Percentiles rank a stretch among this genome's conserved stretches.
Evolutionary conservation across 345 rosid species (phyloP).

Genomic region (Draba incana): DNA sequence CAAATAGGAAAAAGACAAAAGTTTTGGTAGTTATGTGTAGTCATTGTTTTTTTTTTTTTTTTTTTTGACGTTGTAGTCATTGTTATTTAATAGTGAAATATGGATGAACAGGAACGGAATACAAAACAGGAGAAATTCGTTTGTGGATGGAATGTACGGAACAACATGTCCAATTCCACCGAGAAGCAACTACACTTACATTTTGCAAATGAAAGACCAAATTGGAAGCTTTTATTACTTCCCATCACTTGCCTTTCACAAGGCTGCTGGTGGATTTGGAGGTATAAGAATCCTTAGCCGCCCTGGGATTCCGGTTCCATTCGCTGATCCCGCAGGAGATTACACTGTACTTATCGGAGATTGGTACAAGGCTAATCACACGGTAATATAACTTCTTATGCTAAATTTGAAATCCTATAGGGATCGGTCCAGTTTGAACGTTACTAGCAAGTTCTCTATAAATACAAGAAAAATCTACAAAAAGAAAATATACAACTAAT

Average conservation of each 20-base stretch:
- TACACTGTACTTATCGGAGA: conserved; percentile 80
- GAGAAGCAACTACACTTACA: conserved; percentile 69
- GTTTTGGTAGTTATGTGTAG: neutral
- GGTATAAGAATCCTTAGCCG: conserved; percentile 72
- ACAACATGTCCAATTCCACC: conserved; percentile 95
- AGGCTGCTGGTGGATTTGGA: conserved; percentile 79
- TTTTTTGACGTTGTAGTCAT: no score
- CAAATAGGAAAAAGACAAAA: neutral
- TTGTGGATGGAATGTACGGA: conserved; percentile 75
- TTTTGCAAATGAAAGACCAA: conserved; percentile 74
- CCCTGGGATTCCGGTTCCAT: conserved; percentile 70
- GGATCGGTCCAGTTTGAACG: no score
- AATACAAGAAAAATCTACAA: no score
- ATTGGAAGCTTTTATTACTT: conserved; percentile 77
- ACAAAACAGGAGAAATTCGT: conserved; percentile 86
- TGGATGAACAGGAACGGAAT: conserved; percentile 65
- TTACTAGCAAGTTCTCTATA: no score
- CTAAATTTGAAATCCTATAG: no score
- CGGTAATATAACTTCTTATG: conserved; percentile 46
- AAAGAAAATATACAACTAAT: no score
- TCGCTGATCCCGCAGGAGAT: conserved; percentile 64
- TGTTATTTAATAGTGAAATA: neutral
- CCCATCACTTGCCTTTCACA: conserved; percentile 77
- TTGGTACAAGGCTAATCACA: conserved; percentile 75
- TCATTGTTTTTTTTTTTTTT: no score